Percentiles rank a stretch among this genome's conserved stretches.
These are phyloP conservation scores for Yamadazyma blattariae DNA, from an alignment of 1,139 yeast species.

Conservation along the genomic window DNA sequence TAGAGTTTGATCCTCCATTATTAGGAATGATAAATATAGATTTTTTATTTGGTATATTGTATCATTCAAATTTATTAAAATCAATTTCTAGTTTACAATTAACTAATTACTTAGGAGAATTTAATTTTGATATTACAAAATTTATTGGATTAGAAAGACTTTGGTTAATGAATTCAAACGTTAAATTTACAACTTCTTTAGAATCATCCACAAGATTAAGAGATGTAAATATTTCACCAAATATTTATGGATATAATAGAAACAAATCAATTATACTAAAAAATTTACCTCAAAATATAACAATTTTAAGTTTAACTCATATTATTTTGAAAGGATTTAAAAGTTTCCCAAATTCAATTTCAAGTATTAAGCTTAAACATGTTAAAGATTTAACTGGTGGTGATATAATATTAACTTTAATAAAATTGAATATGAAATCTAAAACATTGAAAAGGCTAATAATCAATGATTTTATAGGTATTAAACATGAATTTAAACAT, in stretches of 20 bases:
- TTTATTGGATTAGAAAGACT: slow-evolving; percentile 14
- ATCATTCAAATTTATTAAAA: slow-evolving; percentile 3
- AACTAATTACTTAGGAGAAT: slow-evolving; percentile 15
- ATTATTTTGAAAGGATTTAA: slow-evolving; percentile 12
- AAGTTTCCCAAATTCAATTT: slow-evolving; percentile 12
- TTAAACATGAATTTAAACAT: neutral
- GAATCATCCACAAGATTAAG: slow-evolving; percentile 4
- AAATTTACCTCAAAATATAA: slow-evolving; percentile 15
- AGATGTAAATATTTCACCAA: slow-evolving; percentile 14
- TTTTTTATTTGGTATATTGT: slow-evolving; percentile 8
- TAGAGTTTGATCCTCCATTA: slow-evolving; percentile 21
- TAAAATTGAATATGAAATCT: slow-evolving; percentile 6
- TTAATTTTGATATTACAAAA: slow-evolving; percentile 12
- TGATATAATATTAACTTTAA: slow-evolving; percentile 10
- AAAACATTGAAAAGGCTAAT: slow-evolving; percentile 4
- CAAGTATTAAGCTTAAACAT: slow-evolving; percentile 9
- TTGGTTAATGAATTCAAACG: slow-evolving; percentile 19
- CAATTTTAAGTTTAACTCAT: slow-evolving; percentile 16
- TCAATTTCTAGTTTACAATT: slow-evolving; percentile 10
- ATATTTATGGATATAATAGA: slow-evolving; percentile 15
- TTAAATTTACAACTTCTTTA: slow-evolving; percentile 11
- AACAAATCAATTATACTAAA: slow-evolving; percentile 8
- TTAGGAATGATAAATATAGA: slow-evolving; percentile 14
- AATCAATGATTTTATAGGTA: slow-evolving; percentile 4
- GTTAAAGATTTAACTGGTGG: slow-evolving; percentile 16